A percentile compares a stretch with the other conserved stretches of the same genome.
Evolutionary conservation across 208 protist species (phyloP).

Genomic region (Entamoeba nuttalli): DNA sequence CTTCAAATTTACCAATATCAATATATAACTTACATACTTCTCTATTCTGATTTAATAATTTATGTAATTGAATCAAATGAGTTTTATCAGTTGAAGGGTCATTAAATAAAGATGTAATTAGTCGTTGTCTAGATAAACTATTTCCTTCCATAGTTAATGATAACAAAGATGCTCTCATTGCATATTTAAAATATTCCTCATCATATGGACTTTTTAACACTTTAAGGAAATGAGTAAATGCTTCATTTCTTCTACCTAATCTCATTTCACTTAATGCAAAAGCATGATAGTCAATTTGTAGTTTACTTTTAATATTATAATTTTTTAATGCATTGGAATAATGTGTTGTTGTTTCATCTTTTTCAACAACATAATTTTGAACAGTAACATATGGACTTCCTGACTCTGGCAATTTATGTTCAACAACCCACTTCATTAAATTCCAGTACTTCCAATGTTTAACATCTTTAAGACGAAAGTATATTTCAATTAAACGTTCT

Average conservation of each 20-base stretch:
- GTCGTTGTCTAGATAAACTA: background rate
- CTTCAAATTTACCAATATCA: background rate
- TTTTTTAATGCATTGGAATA: background rate
- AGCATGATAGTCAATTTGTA: background rate
- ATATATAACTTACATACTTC: background rate
- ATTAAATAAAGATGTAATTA: background rate
- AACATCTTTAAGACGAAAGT: background rate
- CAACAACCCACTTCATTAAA: background rate
- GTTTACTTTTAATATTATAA: background rate
- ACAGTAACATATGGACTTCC: background rate
- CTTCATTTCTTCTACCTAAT: background rate
- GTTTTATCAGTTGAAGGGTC: background rate
- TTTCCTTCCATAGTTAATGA: background rate
- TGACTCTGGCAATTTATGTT: background rate
- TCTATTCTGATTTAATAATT: background rate
- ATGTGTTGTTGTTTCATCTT: background rate
- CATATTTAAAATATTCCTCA: background rate
- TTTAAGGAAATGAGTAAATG: background rate
- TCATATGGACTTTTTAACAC: background rate
- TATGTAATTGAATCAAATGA: background rate
- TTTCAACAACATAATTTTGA: background rate
- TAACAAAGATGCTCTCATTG: background rate
- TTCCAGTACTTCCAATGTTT: background rate
- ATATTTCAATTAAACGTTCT: background rate
- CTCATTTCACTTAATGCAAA: background rate